These are phyloP conservation scores for Rhodamnia argentea DNA, from an alignment of 345 rosid species.

Conservation along the genomic window DNA sequence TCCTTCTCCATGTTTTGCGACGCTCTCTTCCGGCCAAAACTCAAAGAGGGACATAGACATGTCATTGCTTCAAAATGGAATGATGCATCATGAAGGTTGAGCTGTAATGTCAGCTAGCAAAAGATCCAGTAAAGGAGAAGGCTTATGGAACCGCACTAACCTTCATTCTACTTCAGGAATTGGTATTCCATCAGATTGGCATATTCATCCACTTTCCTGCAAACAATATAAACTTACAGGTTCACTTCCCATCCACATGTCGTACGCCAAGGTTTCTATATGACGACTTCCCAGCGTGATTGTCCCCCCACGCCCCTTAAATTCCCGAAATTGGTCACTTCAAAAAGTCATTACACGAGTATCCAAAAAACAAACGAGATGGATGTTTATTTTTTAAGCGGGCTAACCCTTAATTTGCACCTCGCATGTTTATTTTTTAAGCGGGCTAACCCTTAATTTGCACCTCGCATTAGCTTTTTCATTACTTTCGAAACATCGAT, in stretches of 20 bases:
- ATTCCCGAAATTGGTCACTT: too few relatives aligned
- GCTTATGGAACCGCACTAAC: neutral
- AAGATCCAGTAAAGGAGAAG: neutral
- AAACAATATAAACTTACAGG: neutral
- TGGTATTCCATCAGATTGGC: neutral
- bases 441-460: too few relatives aligned
- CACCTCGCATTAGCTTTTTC: neutral
- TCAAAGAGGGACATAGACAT: neutral
- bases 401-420: too few relatives aligned
- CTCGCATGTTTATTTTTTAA: neutral
- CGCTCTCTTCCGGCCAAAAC: neutral
- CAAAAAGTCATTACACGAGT: too few relatives aligned
- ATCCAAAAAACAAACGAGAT: too few relatives aligned
- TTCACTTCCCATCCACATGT: neutral
- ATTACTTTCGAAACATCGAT: neutral
- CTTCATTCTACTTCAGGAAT: neutral
- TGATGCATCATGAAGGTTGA: neutral
- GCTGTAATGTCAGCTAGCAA: neutral
- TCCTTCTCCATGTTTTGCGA: neutral
- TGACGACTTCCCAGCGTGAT: neutral
- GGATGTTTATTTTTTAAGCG: too few relatives aligned
- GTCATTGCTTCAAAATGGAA: neutral
- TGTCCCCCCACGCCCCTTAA: neutral
- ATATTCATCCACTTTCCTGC: neutral
- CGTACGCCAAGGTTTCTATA: neutral